Conservation (phyloP, 805 yeast genomes). For the Candida pseudofarinosa region DNA sequence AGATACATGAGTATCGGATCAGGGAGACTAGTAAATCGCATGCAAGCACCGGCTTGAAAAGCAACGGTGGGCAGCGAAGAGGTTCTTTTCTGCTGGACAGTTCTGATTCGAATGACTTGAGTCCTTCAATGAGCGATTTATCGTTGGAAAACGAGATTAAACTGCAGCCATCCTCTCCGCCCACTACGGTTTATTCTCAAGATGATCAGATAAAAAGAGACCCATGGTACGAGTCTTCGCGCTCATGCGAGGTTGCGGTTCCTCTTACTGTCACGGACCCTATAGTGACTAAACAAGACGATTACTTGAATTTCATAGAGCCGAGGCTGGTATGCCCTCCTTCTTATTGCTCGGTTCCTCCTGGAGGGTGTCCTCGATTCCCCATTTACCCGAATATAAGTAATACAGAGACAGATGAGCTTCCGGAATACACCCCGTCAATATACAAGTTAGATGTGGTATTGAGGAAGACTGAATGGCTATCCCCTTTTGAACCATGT, state of each 20-base stretch:
- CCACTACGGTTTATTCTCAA: constrained; percentile 1
- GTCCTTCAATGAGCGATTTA: constrained; percentile 2
- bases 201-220: background rate
- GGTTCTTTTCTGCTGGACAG: background rate
- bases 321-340: constrained; percentile 40
- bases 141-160: constrained; percentile 1
- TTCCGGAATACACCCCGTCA: constrained; percentile 68
- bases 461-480: constrained; percentile 68
- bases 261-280: background rate
- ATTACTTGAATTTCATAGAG: constrained; percentile 29
- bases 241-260: background rate
- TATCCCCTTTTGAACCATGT: constrained; percentile 71
- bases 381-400: constrained; percentile 17
- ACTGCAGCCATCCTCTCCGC: constrained; percentile 1
- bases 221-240: background rate
- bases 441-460: constrained; percentile 56
- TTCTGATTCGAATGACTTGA: background rate
- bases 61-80: background rate
- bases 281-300: constrained; percentile 13
- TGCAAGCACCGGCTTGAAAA: background rate
- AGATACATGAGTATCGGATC: background rate
- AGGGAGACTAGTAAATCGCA: background rate
- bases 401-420: constrained; percentile 29
- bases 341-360: constrained; percentile 31
- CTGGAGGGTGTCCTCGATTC: constrained; percentile 42